Evolutionary conservation across 768 basidiomycete species (phyloP).

Genomic region (Agaricus sinodeliciosus): DNA sequence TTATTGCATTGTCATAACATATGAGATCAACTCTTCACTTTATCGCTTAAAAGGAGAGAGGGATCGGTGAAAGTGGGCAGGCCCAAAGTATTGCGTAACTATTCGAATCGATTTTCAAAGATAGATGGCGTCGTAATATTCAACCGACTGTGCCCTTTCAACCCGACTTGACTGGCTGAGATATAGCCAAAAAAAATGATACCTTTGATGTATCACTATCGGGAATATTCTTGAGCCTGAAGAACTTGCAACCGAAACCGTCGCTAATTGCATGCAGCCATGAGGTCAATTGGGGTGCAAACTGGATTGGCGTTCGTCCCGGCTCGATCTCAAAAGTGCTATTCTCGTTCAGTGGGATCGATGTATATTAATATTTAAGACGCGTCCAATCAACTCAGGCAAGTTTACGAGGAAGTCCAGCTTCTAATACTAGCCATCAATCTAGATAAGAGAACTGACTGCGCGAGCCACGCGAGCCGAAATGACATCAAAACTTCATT

Average conservation of each 20-base stretch:
- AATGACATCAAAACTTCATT: slow-evolving; percentile 2
- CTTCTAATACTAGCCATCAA: not conserved
- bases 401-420: not conserved
- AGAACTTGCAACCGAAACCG: not conserved
- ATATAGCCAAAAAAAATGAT: not conserved
- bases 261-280: not conserved
- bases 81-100: not conserved
- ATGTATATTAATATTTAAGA: slow-evolving; percentile 4
- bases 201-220: not conserved
- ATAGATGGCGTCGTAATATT: slow-evolving; percentile 2
- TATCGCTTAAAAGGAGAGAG: not conserved
- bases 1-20: not conserved
- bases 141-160: not conserved
- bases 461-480: slow-evolving; percentile 2
- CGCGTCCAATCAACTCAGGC: not conserved
- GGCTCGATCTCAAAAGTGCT: not conserved
- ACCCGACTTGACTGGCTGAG: not conserved
- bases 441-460: slow-evolving; percentile 1
- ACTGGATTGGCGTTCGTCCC: not conserved
- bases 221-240: not conserved
- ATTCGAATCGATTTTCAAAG: not conserved
- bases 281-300: slow-evolving; percentile 11
- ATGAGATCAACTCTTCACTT: not conserved
- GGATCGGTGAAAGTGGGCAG: not conserved
- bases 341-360: not conserved